phyloP scores from a whole-genome alignment of 805 yeast genomes.

The Torulaspora indica region DNA sequence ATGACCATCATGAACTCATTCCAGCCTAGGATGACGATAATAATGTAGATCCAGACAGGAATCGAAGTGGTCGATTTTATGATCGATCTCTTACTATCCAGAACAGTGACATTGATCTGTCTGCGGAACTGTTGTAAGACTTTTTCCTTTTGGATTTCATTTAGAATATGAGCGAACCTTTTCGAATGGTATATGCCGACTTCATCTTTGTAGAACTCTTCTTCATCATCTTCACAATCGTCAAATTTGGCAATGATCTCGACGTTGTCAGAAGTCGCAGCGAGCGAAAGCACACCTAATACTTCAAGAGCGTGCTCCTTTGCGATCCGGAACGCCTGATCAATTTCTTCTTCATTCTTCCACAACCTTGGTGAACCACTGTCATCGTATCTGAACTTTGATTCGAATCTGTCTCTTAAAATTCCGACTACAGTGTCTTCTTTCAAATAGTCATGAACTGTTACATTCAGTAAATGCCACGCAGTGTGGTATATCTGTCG shows the following conservation, averaged over 20 bases:
- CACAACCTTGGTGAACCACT: conserved; percentile 79
- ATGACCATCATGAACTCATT: conserved; percentile 87
- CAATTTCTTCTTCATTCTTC: conserved; percentile 70
- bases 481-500: conserved; percentile 47
- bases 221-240: conserved; percentile 35
- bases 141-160: conserved; percentile 52
- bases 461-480: conserved; percentile 61
- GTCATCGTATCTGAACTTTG: conserved; percentile 73
- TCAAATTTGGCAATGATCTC: conserved; percentile 59
- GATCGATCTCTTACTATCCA: conserved; percentile 86
- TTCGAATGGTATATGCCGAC: conserved; percentile 41
- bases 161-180: conserved; percentile 53
- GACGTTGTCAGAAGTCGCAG: conserved; percentile 47
- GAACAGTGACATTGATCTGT: conserved; percentile 69
- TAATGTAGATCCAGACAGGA: conserved; percentile 74
- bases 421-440: conserved; percentile 63
- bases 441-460: conserved; percentile 56
- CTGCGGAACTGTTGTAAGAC: conserved; percentile 59
- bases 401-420: conserved; percentile 78
- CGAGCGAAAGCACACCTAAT: conserved; percentile 56
- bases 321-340: conserved; percentile 56
- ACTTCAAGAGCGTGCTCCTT: conserved; percentile 51
- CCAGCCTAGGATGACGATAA: conserved; percentile 84
- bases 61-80: conserved; percentile 71
- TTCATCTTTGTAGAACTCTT: conserved; percentile 38